phyloP scores from a whole-genome alignment of 805 yeast species.

The Brettanomyces nanus region DNA sequence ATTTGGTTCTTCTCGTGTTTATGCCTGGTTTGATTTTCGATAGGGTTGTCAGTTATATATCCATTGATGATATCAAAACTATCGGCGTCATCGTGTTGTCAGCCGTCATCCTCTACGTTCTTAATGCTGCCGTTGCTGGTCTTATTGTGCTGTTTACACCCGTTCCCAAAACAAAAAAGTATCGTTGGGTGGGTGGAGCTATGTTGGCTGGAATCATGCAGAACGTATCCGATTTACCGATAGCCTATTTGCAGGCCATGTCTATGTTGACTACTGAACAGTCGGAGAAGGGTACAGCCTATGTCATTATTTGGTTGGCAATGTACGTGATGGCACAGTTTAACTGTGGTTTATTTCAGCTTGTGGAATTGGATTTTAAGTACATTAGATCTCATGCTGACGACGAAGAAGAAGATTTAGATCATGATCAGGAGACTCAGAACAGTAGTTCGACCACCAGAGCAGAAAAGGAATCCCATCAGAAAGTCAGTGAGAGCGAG shows the following conservation, averaged over 20 bases:
- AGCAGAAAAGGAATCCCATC: not conserved
- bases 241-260: conserved; percentile 65
- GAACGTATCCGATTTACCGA: conserved; percentile 69
- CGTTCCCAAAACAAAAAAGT: conserved; percentile 37
- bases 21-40: conserved; percentile 62
- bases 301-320: conserved; percentile 49
- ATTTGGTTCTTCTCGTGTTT: conserved; percentile 50
- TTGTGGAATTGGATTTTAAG: conserved; percentile 44
- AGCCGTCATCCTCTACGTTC: conserved; percentile 40
- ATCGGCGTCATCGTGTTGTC: conserved; percentile 56
- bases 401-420: conserved; percentile 1
- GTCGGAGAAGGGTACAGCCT: conserved; percentile 36
- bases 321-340: conserved; percentile 45
- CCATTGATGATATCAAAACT: conserved; percentile 56
- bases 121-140: conserved; percentile 42
- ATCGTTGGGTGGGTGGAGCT: conserved; percentile 65
- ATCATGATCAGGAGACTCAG: not conserved
- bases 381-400: conserved; percentile 11
- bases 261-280: conserved; percentile 30
- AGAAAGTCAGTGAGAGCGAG: no score
- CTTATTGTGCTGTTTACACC: conserved; percentile 27
- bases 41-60: conserved; percentile 52
- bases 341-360: conserved; percentile 41
- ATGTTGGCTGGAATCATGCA: conserved; percentile 65
- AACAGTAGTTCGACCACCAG: not conserved